Conservation (phyloP, 129 eudicot species). For the Arctium lappa region DNA sequence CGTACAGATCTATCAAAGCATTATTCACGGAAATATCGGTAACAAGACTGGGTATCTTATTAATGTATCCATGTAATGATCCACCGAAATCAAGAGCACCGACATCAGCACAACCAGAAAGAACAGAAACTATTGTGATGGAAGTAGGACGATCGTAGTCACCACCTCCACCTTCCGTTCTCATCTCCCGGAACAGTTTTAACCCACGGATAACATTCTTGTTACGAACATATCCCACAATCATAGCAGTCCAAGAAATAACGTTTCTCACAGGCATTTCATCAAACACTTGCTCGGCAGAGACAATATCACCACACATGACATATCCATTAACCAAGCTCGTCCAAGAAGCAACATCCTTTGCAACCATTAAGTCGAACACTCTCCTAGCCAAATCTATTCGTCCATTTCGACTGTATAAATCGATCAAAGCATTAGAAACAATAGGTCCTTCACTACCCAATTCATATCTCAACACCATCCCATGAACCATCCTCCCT, state of each 20-base stretch:
- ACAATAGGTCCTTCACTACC: conserved; percentile 26
- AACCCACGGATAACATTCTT: conserved; percentile 38
- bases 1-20: conserved; percentile 50
- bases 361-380: conserved; percentile 27
- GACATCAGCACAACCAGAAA: conserved; percentile 62
- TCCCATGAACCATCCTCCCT: conserved; percentile 47
- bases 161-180: conserved; percentile 11
- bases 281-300: conserved; percentile 41
- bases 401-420: conserved; percentile 34
- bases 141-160: conserved; percentile 26
- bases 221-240: conserved; percentile 44
- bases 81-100: conserved; percentile 66
- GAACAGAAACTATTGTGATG: conserved; percentile 46
- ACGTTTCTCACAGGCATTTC: conserved; percentile 47
- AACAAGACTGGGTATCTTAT: conserved; percentile 30
- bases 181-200: conserved; percentile 39
- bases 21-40: conserved; percentile 41
- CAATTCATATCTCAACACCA: conserved; percentile 38
- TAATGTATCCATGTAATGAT: conserved; percentile 36
- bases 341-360: conserved; percentile 58
- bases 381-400: conserved; percentile 27
- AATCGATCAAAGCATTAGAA: conserved; percentile 50
- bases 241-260: conserved; percentile 57
- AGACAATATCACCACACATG: conserved; percentile 29
- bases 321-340: conserved; percentile 48